phyloP scores from a whole-genome alignment of 345 rosid species.

The Cardamine occulta region DNA sequence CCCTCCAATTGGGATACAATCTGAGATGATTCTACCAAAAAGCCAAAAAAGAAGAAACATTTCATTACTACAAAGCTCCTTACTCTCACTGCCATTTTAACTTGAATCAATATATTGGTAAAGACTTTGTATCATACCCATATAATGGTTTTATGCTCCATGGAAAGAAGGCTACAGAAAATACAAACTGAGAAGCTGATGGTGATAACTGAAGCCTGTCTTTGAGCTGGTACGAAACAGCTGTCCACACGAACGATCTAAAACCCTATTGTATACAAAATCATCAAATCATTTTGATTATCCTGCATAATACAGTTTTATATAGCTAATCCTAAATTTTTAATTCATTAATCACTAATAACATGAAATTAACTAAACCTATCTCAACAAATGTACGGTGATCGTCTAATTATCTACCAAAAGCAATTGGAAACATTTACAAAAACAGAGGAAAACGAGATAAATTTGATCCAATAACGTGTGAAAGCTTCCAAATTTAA shows the following conservation, averaged over 20 bases:
- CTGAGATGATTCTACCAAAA: conserved; percentile 75
- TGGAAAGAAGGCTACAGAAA: conserved; percentile 83
- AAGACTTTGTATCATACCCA: conserved; percentile 58
- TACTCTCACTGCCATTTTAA: background rate
- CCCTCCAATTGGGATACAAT: conserved; percentile 87
- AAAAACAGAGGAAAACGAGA: conserved; percentile 25
- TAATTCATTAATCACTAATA: background rate
- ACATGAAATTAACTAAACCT: background rate
- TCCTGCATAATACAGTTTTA: background rate
- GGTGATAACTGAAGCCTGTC: conserved; percentile 90
- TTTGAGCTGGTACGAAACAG: conserved; percentile 93
- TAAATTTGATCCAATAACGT: background rate
- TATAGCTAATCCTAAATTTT: background rate
- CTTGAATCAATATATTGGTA: background rate
- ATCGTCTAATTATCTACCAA: conserved; percentile 14
- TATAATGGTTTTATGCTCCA: conserved; percentile 98
- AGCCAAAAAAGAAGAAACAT: conserved; percentile 3
- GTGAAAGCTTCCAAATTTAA: background rate
- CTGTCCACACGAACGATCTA: conserved; percentile 97
- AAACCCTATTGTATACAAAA: conserved; percentile 66
- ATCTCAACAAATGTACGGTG: background rate
- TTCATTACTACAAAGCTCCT: background rate
- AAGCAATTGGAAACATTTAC: background rate
- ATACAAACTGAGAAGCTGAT: conserved; percentile 89
- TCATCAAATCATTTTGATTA: background rate